A percentile compares a stretch with the other conserved stretches of the same genome.
Evolutionary conservation across 1,139 yeast species (phyloP).

Genomic region (Blastobotrys indianensis): DNA sequence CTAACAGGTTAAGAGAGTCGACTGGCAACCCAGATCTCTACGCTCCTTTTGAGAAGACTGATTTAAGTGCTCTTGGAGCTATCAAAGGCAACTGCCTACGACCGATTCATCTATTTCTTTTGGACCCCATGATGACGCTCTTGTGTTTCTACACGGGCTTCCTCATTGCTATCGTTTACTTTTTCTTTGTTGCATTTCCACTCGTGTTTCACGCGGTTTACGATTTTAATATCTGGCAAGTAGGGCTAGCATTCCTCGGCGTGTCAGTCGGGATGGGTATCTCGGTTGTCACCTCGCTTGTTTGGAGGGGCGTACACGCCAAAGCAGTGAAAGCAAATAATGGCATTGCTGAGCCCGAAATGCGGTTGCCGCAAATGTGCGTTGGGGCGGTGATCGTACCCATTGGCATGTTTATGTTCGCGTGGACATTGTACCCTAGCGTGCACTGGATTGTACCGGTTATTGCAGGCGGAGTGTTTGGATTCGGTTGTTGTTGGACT

Average conservation of each 20-base stretch:
- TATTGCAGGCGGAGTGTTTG: conserved; percentile 55
- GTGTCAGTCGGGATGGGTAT: conserved; percentile 41
- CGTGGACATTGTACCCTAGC: conserved; percentile 60
- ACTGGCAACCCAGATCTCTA: conserved; percentile 23
- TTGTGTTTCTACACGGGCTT: conserved; percentile 60
- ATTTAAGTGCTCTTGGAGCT: conserved; percentile 38
- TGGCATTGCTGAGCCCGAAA: conserved; percentile 45
- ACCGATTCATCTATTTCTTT: conserved; percentile 49
- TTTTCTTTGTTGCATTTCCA: conserved; percentile 61
- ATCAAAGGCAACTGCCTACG: conserved; percentile 47
- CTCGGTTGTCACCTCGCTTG: conserved; percentile 22
- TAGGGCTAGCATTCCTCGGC: conserved; percentile 52
- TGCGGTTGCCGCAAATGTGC: conserved; percentile 45
- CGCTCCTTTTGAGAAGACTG: conserved; percentile 39
- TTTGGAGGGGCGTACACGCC: conserved; percentile 17
- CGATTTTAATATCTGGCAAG: conserved; percentile 33
- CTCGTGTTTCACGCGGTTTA: conserved; percentile 47
- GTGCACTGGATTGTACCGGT: conserved; percentile 83
- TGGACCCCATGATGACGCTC: conserved; percentile 57
- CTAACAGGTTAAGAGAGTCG: conserved; percentile 31
- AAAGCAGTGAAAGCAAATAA: conserved; percentile 22
- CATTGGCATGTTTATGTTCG: conserved; percentile 58
- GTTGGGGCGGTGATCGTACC: conserved; percentile 46
- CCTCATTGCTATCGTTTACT: conserved; percentile 52
- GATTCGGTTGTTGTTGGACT: conserved; percentile 50